phyloP scores from a whole-genome alignment of 2,329 filamentous ascomycete species.

The Trichoderma guizhouense region DNA sequence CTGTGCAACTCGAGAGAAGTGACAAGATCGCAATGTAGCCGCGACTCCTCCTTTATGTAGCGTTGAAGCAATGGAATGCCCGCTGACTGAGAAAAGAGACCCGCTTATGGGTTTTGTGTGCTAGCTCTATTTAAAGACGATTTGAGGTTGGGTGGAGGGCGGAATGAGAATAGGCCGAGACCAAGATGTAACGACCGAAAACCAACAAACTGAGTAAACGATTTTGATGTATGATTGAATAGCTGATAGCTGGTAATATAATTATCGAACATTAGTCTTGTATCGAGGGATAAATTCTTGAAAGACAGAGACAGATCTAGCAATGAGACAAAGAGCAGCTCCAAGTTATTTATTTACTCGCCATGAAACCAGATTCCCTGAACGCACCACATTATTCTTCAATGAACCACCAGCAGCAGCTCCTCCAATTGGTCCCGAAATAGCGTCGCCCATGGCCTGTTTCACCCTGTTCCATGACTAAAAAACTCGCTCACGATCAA shows the following conservation, averaged over 20 bases:
- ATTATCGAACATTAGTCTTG: background rate
- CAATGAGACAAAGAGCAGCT: background rate
- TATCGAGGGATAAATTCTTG: background rate
- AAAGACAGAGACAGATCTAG: background rate
- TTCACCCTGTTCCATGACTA: background rate
- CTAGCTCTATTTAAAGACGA: background rate
- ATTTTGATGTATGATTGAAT: background rate
- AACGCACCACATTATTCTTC: background rate
- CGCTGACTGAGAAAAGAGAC: background rate
- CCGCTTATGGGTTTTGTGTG: background rate
- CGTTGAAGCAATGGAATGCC: background rate
- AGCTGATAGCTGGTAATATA: background rate
- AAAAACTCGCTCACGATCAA: background rate
- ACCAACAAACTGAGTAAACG: background rate
- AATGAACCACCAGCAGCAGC: background rate
- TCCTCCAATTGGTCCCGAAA: background rate
- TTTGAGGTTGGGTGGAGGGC: background rate
- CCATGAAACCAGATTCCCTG: background rate
- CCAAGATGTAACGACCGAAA: background rate
- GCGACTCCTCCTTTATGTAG: slow-evolving; percentile 3
- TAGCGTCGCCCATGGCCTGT: background rate
- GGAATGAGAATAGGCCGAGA: background rate
- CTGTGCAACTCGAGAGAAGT: background rate
- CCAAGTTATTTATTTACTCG: background rate
- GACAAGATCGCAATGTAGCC: background rate